Evolutionary conservation across 73 alveolate genomes (phyloP), one percentile per base, ranked within the genome.

Genomic region (Symbiodinium pilosum): DNA sequence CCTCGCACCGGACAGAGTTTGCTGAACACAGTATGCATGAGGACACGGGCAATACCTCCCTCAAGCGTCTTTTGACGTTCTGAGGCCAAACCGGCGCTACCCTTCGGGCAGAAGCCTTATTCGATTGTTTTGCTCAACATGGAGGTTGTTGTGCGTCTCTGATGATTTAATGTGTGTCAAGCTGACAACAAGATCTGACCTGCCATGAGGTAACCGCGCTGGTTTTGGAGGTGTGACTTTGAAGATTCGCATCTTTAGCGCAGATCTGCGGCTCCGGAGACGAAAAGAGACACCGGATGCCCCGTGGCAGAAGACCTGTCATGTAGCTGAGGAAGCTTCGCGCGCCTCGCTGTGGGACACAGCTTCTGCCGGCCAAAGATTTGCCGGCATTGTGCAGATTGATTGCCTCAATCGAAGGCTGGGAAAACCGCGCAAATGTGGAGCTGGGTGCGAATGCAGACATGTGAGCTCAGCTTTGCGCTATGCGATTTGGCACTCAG

Each of bases 11-110:
- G 41, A 14, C 81, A 26, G 14, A 64, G 81, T 4, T 54, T n/a
- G 24, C 26, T 54, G 2, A 5, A 9, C 73, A 5, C 73, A 24
- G 73, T n/a, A 54, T 54, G 73, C 32, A 54, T 54, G 28, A 24
- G 73, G 26, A 0, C 32, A 11, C 32, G 28, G 30, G n/a, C n/a
- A n/a, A n/a, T n/a, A n/a, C n/a, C n/a, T n/a, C n/a, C n/a, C n/a
- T n/a, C n/a, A n/a, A 47, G 32, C 28, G 43, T 43, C 0, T n/a
- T 36, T 73, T 36, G 44, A 11, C 9, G 30, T n/a, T 73, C 32
- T 8, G 85, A 73, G 85, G 85, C 44, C 85, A 73, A 30, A 73
- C 47, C 44, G 85, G 85, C 34, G 85, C 85, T 12, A 73, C 85
- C n/a, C 85, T 73, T 5, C 85, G 85, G 24, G 85, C 28, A 14